Base-by-base conservation (phyloP, 768 basidiomycete genomes). In the Boletus eberwhitei region DNA sequence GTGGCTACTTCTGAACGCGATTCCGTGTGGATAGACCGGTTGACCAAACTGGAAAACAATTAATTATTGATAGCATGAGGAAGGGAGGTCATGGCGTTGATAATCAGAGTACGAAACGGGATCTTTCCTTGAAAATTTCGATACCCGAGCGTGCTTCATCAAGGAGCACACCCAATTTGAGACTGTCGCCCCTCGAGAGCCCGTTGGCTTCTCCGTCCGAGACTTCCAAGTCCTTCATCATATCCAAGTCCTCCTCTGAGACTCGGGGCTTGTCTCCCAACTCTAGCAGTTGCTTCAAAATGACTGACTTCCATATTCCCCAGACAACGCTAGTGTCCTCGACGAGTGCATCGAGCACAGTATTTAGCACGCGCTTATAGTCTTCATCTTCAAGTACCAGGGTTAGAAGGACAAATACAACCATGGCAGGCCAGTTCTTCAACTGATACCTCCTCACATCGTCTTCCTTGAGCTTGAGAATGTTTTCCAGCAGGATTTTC, bases 341-440 rank as follows among this genome's bases (percentile, higher is more conserved):
- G 36, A 58, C 17, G 38, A 58, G 56, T 12, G 19, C 48, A 6
- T 29, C 8, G 21, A 58, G 43, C n/a, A 50, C 56, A 1, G 8
- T n/a, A 4, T 35, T 11, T 2, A 58, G 34, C 32, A 40, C n/a
- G 3, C 7, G 16, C 35, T 50, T 21, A 3, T 45, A 31, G 16
- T 45, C 37, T 9, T 50, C 31, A 35, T 58, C 56, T 35, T 56
- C 56, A 19, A 55, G 12, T 14, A 48, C 22, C 14, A 58, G 24
- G 2, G 50, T 57, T 5, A 58, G 40, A 26, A 58, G 54, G 36
- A 58, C 57, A 13, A 57, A 58, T 5, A 35, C 19, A 17, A 58
- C 50, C 55, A 57, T 58, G 32, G 57, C 36, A 21, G 54, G 57
- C 57, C 57, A 58, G 31, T 19, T 58, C 2, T 57, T 31, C 31